A percentile compares a stretch with the other conserved stretches of the same genome.
These are phyloP conservation scores for Limnomonas spitsbergensis DNA, from an alignment of 139 green algal genomes.

Conservation along the genomic window DNA sequence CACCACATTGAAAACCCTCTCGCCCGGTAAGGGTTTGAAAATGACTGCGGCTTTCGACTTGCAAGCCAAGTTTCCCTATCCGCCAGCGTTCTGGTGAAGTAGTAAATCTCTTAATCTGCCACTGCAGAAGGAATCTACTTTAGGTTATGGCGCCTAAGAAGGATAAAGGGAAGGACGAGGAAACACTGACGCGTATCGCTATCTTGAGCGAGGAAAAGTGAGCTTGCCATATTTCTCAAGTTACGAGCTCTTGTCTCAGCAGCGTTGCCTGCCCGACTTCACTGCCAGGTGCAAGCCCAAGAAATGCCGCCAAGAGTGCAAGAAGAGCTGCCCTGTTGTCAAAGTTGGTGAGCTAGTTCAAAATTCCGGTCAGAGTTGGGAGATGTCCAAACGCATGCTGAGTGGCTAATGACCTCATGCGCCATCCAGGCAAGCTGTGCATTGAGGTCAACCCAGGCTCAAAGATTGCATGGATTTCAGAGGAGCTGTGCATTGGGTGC, in stretches of 20 bases:
- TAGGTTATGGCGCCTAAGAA: slow-evolving; percentile 40
- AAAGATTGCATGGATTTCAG: slow-evolving; percentile 94
- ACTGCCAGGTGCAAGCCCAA: slow-evolving; percentile 91
- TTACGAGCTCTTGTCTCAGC: background rate
- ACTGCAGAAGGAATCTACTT: no score
- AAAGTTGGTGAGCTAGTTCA: slow-evolving; percentile 76
- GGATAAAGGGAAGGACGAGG: slow-evolving; percentile 66
- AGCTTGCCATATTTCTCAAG: slow-evolving; percentile 3
- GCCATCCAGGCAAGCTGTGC: slow-evolving; percentile 89
- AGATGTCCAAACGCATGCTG: background rate
- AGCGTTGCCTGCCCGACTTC: background rate
- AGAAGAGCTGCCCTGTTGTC: slow-evolving; percentile 97
- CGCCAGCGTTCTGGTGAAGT: no score
- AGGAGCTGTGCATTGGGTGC: slow-evolving; percentile 99
- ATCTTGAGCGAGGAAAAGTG: slow-evolving; percentile 92
- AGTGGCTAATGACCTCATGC: background rate
- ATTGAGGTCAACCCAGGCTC: slow-evolving; percentile 85
- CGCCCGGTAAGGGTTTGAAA: no score
- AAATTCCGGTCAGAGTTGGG: background rate
- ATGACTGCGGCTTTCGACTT: no score
- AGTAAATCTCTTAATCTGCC: no score
- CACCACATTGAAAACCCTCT: no score
- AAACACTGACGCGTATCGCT: slow-evolving; percentile 93
- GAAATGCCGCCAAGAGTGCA: slow-evolving; percentile 99
- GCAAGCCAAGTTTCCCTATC: no score